Evolutionary conservation across 352 stramenopile species (phyloP).

Genomic region (Globisporangium irregulare): DNA sequence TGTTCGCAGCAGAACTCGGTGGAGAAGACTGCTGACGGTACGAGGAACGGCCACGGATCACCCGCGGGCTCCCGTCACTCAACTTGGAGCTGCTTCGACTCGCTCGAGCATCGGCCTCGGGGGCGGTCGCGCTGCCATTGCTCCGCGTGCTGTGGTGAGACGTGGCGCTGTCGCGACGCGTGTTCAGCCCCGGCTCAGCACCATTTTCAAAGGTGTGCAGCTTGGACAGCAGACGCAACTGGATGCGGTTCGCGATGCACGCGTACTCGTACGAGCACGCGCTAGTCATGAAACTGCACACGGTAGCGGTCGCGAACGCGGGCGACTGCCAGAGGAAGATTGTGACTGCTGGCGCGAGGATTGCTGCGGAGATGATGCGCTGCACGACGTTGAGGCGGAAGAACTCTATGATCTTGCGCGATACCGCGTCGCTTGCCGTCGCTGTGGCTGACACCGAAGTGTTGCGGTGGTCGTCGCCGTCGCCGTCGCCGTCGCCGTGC

Average conservation of each 20-base stretch:
- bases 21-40: neutral
- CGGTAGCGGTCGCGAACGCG: slow-evolving; percentile 56
- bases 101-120: slow-evolving; percentile 1
- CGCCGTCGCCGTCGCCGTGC: neutral
- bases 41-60: slow-evolving; percentile 2
- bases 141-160: slow-evolving; percentile 29
- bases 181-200: neutral
- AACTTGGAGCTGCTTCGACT: slow-evolving; percentile 6
- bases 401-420: slow-evolving; percentile 10
- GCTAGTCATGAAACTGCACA: slow-evolving; percentile 64
- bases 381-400: slow-evolving; percentile 53
- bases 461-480: neutral
- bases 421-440: neutral
- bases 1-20: neutral
- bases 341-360: slow-evolving; percentile 63
- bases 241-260: slow-evolving; percentile 68
- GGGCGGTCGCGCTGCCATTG: slow-evolving; percentile 14
- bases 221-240: slow-evolving; percentile 37
- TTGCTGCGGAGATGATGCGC: slow-evolving; percentile 51
- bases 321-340: slow-evolving; percentile 76
- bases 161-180: slow-evolving; percentile 24
- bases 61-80: neutral
- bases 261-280: slow-evolving; percentile 74
- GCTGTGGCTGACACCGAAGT: neutral
- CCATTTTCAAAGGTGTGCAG: slow-evolving; percentile 28